Conservation (phyloP, 345 rosid species). For the Crucihimalaya himalaica region DNA sequence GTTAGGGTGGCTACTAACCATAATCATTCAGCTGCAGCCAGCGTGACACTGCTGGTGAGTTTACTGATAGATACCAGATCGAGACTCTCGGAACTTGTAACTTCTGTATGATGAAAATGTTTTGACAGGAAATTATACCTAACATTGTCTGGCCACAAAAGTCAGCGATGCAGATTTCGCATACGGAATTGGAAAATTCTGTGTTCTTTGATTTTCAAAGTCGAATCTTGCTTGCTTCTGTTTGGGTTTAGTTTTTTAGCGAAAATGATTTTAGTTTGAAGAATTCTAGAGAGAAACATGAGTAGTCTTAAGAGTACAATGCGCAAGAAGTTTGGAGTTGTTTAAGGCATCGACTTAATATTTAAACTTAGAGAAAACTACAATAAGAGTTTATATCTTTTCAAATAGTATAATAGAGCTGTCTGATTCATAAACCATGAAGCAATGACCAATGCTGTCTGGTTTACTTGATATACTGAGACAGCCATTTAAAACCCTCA, state of each 20-base stretch:
- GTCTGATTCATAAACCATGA: constrained; percentile 3
- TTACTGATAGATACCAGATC: background rate
- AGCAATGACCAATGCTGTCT: constrained; percentile 10
- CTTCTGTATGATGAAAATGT: background rate
- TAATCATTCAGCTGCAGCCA: background rate
- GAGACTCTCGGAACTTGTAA: background rate
- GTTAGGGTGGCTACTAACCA: background rate
- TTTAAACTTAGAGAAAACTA: constrained; percentile 20
- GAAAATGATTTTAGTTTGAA: background rate
- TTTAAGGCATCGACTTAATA: constrained; percentile 1
- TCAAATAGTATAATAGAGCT: background rate
- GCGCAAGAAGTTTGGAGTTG: constrained; percentile 10
- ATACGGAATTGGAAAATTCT: background rate
- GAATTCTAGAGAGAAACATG: background rate
- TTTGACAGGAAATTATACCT: background rate
- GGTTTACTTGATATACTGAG: constrained; percentile 64
- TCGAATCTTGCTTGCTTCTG: constrained; percentile 2
- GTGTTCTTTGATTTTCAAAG: background rate
- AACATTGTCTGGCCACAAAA: background rate
- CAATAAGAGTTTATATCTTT: background rate
- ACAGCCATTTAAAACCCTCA: constrained; percentile 76
- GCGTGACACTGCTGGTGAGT: background rate
- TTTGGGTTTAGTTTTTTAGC: background rate
- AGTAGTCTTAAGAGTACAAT: background rate
- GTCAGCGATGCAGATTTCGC: background rate